phyloP scores from a whole-genome alignment of 345 rosid species.

The Salix purpurea region DNA sequence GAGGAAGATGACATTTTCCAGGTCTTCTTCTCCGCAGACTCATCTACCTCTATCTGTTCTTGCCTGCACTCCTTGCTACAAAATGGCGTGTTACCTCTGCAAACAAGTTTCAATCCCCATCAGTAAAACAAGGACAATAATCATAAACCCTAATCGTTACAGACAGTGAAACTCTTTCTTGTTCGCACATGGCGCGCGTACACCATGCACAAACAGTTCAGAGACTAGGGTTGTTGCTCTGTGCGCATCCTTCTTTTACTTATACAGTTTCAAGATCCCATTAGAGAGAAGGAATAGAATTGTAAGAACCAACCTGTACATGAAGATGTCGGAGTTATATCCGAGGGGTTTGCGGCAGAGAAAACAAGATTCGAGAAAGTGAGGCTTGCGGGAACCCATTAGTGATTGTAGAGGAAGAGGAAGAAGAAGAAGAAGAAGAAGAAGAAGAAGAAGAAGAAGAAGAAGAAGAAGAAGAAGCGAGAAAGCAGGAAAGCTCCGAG shows the following conservation, averaged over 20 bases:
- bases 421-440: background rate
- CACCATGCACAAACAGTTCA: background rate
- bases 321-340: conserved; percentile 67
- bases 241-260: background rate
- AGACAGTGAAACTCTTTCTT: background rate
- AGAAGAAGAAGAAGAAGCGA: background rate
- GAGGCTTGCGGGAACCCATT: conserved; percentile 33
- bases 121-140: background rate
- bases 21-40: conserved; percentile 43
- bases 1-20: conserved; percentile 38
- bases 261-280: background rate
- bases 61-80: conserved; percentile 81
- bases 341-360: conserved; percentile 66
- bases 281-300: background rate
- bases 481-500: background rate
- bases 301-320: conserved; percentile 61
- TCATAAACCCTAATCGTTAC: background rate
- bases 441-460: background rate
- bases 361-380: conserved; percentile 69
- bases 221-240: no score
- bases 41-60: conserved; percentile 75
- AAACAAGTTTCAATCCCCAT: background rate
- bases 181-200: background rate
- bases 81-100: conserved; percentile 70
- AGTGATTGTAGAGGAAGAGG: background rate